Base-by-base conservation (phyloP, 2,329 filamentous ascomycete species). In the Fusarium sp. region DNA sequence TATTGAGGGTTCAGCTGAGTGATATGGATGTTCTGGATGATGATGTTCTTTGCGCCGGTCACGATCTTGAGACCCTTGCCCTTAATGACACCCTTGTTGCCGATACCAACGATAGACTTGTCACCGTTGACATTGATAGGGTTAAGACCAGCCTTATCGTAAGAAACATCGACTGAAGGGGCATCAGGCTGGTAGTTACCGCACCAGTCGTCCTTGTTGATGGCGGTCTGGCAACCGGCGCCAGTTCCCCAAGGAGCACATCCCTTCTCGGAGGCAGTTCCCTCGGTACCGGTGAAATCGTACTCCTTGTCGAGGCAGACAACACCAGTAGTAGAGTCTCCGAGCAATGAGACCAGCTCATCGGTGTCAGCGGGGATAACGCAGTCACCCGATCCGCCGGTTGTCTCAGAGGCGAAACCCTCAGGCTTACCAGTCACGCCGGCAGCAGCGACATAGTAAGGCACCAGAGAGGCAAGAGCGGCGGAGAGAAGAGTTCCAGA, bases 141-240 rank as follows among this genome's bases (percentile, higher is more conserved):
- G 28, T 80, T 73, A 2, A 80, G 66, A 55, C 81, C 86, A 39
- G 87, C 86, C 56, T 85, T 87, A 76, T 88, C 84, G 66, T 83
- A 84, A 1, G 71, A 79, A 33, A 80, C 84, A 6, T 79, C 78
- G 26, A 81, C 81, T 43, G 80, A 81, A 21, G 84, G 82, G 2
- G 85, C 84, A 24, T 81, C 78, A n/a, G 54, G 78, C 76, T 90
- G 80, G 76, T 90, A 87, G 80, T 89, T 89, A 59, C 76, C 80
- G 77, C 88, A 90, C 84, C 86, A 88, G 74, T 82, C 74, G 73
- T 88, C 78, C 79, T 87, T 80, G 80, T 89, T 87, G 75, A 91
- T 89, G 65, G 88, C 87, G 38, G 83, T 70, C 80, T 91, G 88
- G 77, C 88, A 88, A 7, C 63, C 79, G 4, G 83, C 77, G 10